Conservation (phyloP, 345 rosid species). For the Salix purpurea region DNA sequence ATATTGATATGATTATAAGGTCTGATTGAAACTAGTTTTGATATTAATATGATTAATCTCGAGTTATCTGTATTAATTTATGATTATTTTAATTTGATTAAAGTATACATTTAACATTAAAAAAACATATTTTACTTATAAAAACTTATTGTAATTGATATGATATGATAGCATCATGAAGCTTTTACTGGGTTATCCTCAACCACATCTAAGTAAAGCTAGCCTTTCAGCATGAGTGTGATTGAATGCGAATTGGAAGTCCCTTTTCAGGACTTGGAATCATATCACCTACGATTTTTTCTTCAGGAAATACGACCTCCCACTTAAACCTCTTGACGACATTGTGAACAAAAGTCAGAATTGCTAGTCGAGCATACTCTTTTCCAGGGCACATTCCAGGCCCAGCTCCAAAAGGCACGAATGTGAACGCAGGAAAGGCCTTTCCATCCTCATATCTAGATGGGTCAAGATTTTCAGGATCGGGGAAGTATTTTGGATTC, state of each 20-base stretch:
- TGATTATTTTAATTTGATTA: no score
- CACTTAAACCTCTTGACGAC: conserved; percentile 34
- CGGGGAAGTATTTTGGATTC: conserved; percentile 35
- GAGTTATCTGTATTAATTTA: no score
- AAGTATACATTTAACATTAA: no score
- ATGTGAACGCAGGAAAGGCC: conserved; percentile 29
- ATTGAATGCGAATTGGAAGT: conserved; percentile 37
- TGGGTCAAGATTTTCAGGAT: conserved; percentile 41
- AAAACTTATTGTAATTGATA: no score
- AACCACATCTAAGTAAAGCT: neutral
- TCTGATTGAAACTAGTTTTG: no score
- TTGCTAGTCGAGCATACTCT: conserved; percentile 43
- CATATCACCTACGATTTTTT: conserved; percentile 37
- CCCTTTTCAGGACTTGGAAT: conserved; percentile 48
- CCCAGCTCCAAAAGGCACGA: conserved; percentile 49
- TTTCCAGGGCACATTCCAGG: conserved; percentile 48
- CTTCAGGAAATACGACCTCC: conserved; percentile 25
- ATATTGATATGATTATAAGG: no score
- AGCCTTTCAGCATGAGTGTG: neutral
- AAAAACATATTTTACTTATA: no score
- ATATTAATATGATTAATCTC: no score
- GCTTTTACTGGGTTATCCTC: no score
- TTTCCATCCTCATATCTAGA: conserved; percentile 30
- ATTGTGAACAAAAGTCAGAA: conserved; percentile 37
- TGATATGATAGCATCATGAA: no score